Base-by-base conservation (phyloP, 2,329 filamentous ascomycete species). In the Cercospora sojina region DNA sequence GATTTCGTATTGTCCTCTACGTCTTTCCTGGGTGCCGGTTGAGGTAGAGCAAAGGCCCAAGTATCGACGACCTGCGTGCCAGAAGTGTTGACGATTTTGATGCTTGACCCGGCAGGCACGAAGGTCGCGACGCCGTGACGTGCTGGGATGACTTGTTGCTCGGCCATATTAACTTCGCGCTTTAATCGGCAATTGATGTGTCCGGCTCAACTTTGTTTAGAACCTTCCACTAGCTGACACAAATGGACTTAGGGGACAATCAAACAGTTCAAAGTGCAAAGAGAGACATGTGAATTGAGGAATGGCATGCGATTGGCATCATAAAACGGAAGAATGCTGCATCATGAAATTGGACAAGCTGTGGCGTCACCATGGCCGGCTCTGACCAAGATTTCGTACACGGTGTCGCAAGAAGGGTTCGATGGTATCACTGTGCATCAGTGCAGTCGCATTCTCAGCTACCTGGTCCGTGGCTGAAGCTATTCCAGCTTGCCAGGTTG, bases 81-180 rank as follows among this genome's bases (percentile, higher is more conserved):
- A 66, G 82, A 83, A 0, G 80, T 82, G 64, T 83, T 83, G 64
- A 83, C 79, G 49, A 84, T 81, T 72, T 83, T 83, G 74, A 84
- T 82, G 2, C 77, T 79, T 64, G 81, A 77, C 20, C 81, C 82
- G 23, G 79, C 77, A 4, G 82, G 82, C 64, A 84, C 82, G 65
- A 83, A 83, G 1, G 82, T 84, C 10, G 82, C 82, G 7, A 81
- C 81, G 68, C 82, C 82, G 76, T 83, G 81, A 60, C 81, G 77
- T 20, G 82, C 82, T 10, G 81, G 81, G 62, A 84, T 83, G 1
- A 79, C 80, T 66, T 84, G 82, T 16, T 66, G 69, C 64, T 74
- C 72, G 7, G 67, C 60, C 69, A 71, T 70, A 16, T 20, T 55
- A 41, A 31, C 51, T n/a, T 27, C 4, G 51, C 25, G 51, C 51